phyloP scores from a whole-genome alignment of 495 filamentous ascomycete genomes.

The Talaromyces proteolyticus region DNA sequence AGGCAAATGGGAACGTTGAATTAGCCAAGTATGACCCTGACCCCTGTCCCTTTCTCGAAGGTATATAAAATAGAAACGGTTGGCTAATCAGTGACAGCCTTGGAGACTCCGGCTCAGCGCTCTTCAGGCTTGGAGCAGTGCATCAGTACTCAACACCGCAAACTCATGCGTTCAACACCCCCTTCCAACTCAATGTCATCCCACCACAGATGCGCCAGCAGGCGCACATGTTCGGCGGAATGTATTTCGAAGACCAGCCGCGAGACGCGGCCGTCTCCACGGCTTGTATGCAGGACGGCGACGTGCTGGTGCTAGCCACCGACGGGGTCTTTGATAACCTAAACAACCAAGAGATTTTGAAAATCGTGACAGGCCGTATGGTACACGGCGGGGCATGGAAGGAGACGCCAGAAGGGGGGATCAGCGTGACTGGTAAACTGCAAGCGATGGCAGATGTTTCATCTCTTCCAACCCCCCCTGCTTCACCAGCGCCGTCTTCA shows the following conservation, averaged over 20 bases:
- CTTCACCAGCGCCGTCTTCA: constrained; percentile 8
- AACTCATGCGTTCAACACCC: constrained; percentile 96
- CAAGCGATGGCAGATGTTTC: too few species aligned
- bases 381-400: constrained; percentile 64
- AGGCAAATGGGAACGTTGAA: constrained; percentile 64
- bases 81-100: constrained; percentile 47
- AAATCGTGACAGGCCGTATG: constrained; percentile 74
- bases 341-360: constrained; percentile 80
- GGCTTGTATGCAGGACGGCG: constrained; percentile 75
- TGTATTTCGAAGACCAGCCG: constrained; percentile 72
- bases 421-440: constrained; percentile 46
- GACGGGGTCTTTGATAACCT: constrained; percentile 98
- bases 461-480: too few species aligned
- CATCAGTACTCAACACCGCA: constrained; percentile 78
- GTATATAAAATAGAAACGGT: too few species aligned
- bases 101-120: constrained; percentile 94
- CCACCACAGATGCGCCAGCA: constrained; percentile 72
- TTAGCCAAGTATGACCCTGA: constrained; percentile 64
- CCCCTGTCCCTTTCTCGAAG: constrained; percentile 6
- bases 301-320: constrained; percentile 85
- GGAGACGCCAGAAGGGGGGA: constrained; percentile 42
- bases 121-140: constrained; percentile 76
- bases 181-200: constrained; percentile 87
- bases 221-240: constrained; percentile 74
- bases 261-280: constrained; percentile 74